Percentiles rank a stretch among this genome's conserved stretches.
Evolutionary conservation across 352 stramenopile species (phyloP).

Genomic region (Globisporangium radiosum): DNA sequence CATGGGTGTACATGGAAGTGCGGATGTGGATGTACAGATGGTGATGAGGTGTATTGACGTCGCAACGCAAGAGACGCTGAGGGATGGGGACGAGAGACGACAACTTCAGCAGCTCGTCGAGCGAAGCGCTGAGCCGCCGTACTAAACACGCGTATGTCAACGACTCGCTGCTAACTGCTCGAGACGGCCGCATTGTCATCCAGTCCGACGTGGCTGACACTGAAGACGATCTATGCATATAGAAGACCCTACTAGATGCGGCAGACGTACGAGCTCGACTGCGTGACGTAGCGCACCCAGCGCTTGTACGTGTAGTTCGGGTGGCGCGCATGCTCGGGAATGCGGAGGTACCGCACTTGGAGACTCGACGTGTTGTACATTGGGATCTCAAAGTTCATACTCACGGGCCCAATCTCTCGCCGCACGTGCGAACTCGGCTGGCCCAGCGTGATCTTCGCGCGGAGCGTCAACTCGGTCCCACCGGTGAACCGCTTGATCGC

Average conservation of each 20-base stretch:
- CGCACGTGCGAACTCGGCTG: slow-evolving; percentile 70
- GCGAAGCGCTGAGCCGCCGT: too few relatives aligned
- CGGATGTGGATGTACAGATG: too few relatives aligned
- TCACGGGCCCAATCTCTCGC: slow-evolving; percentile 95
- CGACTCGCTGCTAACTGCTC: too few relatives aligned
- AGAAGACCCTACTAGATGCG: slow-evolving; percentile 66
- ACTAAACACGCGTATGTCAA: too few relatives aligned
- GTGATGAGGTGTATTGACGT: too few relatives aligned
- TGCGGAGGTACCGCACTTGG: slow-evolving; percentile 97
- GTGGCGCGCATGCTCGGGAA: slow-evolving; percentile 92
- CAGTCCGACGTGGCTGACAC: too few relatives aligned
- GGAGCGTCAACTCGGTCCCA: slow-evolving; percentile 92
- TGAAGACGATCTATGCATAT: too few relatives aligned
- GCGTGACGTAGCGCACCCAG: slow-evolving; percentile 99
- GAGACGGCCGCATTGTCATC: too few relatives aligned
- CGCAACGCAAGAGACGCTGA: too few relatives aligned
- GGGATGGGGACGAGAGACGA: too few relatives aligned
- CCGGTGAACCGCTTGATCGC: slow-evolving; percentile 97
- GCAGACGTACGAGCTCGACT: slow-evolving; percentile 97
- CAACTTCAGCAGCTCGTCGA: too few relatives aligned
- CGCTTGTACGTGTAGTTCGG: slow-evolving; percentile 98
- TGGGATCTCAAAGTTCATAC: slow-evolving; percentile 99
- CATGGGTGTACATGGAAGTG: too few relatives aligned
- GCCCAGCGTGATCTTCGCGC: slow-evolving; percentile 88
- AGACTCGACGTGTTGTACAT: slow-evolving; percentile 99